Base-by-base conservation (phyloP, 176 grass and related monocot genomes). In the Carex littledalei region DNA sequence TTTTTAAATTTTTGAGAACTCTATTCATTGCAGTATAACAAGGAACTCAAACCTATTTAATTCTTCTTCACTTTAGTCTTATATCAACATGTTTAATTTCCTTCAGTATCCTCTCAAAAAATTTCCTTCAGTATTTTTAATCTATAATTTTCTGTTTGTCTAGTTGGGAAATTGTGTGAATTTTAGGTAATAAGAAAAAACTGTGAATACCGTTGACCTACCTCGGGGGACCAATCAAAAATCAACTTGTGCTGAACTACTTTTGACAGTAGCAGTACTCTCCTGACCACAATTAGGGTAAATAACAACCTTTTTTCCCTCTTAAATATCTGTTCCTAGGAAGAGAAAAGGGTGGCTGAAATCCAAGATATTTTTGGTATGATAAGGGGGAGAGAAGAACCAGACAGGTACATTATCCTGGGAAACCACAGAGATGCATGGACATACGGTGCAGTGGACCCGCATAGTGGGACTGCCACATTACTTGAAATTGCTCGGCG, bases 351-450 rank as follows among this genome's bases (percentile, higher is more conserved):
- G 67, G 57, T 92, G 50, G 20, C 60, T 31, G 88, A 0, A 7
- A 94, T 98, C 83, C 88, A 86, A 63, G 87, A 98, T 83, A 41
- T 95, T 81, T 94, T 98, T 76, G 83, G 88, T 32, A 31, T 90
- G 49, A 87, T 98, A 82, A 83, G 89, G 81, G 95, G 95, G 55
- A 73, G 77, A 0, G 91, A 95, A 84, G 95, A 98, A 88, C 91
- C 95, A 12, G 93, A 98, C 72, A 89, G 91, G 52, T 95, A 98
- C 0, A 86, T 98, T 73, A 93, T 98, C 85, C 89, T 98, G 68
- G 95, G 95, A 67, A 98, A 98, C 88, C 95, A 98, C 77, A 88
- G 95, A 89, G 95, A 98, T 88, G 91, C 95, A 62, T 98, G 95
- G 95, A 98, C 95, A 3, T 98, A 90, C 37, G 95, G 95, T 88